Base-by-base conservation (phyloP, 495 filamentous ascomycete species). In the Penicillium arizonense region DNA sequence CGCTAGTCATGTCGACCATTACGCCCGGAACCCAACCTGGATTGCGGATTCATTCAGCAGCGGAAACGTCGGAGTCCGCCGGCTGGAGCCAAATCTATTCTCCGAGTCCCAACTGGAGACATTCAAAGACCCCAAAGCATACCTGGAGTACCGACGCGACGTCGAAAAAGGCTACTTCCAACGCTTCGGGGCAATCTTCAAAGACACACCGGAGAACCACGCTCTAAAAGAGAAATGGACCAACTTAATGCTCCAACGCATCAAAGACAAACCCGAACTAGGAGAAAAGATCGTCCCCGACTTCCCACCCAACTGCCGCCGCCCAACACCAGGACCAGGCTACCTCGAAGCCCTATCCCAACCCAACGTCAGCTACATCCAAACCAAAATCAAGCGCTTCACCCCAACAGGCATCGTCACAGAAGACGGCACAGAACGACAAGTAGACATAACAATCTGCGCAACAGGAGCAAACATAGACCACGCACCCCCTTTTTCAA, bases 331-430 rank as follows among this genome's bases (percentile, higher is more conserved):
- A 0, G 87, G 86, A 0, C 83, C 83, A 6, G 85, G 84, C 0
- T 91, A 90, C 61, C 79, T 91, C 14, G 87, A 90, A 56, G 80
- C 86, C 12, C 66, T 91, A 40, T 69, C 77, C 2, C 75, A 85
- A 62, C 73, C 79, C 16, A 88, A 90, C 51, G 83, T 85, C 24
- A 68, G 73, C 47, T 83, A 83, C 53, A 80, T 87, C 59, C 71
- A 70, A 40, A 75, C 73, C 0, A 72, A 64, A 18, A 89, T 89
- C 62, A 57, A 75, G 40, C 65, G 68, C 7, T 81, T 88, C 58
- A 86, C 81, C 0, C 69, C 71, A 26, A 82, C 68, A 1, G 82
- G 81, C 5, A 79, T 87, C 52, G 64, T 79, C 30, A 82, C 82
- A 0, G 64, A 62, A 13, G 81, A 82, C 54, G 82, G 82, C 30